Conservation (phyloP, 176 grass and related monocot genomes). For the Rhipidocladum racemiflorum region DNA sequence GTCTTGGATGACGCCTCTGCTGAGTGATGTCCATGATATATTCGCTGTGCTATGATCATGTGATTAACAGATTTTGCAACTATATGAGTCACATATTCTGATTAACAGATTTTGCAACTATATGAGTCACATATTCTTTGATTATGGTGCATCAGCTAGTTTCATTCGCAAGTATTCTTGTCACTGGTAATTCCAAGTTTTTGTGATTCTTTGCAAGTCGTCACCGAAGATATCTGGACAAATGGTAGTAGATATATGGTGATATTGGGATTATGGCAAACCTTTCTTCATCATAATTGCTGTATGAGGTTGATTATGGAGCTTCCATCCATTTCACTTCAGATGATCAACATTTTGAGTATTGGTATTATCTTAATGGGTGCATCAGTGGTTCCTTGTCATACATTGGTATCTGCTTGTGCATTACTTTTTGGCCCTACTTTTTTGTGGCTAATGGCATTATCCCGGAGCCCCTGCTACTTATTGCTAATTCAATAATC, state of each 20-base stretch:
- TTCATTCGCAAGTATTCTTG: constrained; percentile 38
- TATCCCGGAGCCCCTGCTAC: constrained; percentile 57
- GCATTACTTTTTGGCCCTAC: constrained; percentile 45
- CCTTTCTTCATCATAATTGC: constrained; percentile 43
- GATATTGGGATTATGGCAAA: constrained; percentile 48
- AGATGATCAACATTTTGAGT: constrained; percentile 50
- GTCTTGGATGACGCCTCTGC: constrained; percentile 39
- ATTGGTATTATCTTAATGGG: constrained; percentile 34
- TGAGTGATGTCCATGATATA: constrained; percentile 26
- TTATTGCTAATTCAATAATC: constrained; percentile 68
- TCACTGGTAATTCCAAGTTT: constrained; percentile 40
- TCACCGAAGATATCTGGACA: constrained; percentile 54
- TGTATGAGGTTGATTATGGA: constrained; percentile 40
- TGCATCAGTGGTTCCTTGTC: constrained; percentile 41
- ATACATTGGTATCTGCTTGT: constrained; percentile 48
- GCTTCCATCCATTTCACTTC: constrained; percentile 45
- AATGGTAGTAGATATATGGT: constrained; percentile 40
- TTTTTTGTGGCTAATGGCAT: constrained; percentile 66
- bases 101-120: constrained; percentile 50
- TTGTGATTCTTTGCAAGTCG: constrained; percentile 31
- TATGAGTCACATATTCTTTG: constrained; percentile 37
- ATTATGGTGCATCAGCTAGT: constrained; percentile 52
- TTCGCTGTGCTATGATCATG: constrained; percentile 22
- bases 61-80: constrained; percentile 48
- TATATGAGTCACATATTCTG: constrained; percentile 37